A percentile compares a stretch with the other conserved stretches of the same genome.
Conservation (phyloP, 257 asterid species). For the Osmanthus fragrans region DNA sequence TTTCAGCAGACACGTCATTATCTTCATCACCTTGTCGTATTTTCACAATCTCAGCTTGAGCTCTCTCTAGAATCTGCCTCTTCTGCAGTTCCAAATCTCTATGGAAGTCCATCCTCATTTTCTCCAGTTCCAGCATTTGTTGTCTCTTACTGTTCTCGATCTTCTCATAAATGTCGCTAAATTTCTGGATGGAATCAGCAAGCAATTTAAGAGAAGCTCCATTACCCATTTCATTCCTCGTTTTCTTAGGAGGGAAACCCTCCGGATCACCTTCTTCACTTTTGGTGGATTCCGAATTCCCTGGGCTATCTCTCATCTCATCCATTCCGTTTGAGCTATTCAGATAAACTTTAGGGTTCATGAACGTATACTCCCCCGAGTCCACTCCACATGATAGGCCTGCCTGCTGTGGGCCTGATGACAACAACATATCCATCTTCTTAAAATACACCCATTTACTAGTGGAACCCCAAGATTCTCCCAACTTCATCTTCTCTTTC, state of each 20-base stretch:
- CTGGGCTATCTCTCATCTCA: conserved; percentile 85
- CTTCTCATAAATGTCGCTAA: conserved; percentile 74
- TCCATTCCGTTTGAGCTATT: conserved; percentile 64
- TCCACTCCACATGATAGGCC: conserved; percentile 79
- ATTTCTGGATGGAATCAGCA: conserved; percentile 76
- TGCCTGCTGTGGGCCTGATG: conserved; percentile 47
- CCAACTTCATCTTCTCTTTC: conserved; percentile 70
- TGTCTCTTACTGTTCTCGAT: conserved; percentile 75
- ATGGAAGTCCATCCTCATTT: conserved; percentile 80
- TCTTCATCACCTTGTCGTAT: conserved; percentile 64
- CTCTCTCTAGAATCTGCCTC: conserved; percentile 79
- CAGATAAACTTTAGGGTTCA: conserved; percentile 54
- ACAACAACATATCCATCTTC: conserved; percentile 69
- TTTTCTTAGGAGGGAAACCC: conserved; percentile 50
- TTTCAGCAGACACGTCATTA: conserved; percentile 48
- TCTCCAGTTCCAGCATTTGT: conserved; percentile 80
- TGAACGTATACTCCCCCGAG: conserved; percentile 72
- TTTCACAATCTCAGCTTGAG: conserved; percentile 74
- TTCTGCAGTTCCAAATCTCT: conserved; percentile 76
- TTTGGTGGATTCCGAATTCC: conserved; percentile 51
- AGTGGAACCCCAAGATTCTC: conserved; percentile 24
- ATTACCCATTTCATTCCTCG: conserved; percentile 28
- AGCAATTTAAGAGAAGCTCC: conserved; percentile 55
- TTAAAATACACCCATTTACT: conserved; percentile 79
- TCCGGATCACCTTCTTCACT: conserved; percentile 52